Base-by-base conservation (phyloP, 2,329 filamentous ascomycete species). In the Aspergillus sp. region DNA sequence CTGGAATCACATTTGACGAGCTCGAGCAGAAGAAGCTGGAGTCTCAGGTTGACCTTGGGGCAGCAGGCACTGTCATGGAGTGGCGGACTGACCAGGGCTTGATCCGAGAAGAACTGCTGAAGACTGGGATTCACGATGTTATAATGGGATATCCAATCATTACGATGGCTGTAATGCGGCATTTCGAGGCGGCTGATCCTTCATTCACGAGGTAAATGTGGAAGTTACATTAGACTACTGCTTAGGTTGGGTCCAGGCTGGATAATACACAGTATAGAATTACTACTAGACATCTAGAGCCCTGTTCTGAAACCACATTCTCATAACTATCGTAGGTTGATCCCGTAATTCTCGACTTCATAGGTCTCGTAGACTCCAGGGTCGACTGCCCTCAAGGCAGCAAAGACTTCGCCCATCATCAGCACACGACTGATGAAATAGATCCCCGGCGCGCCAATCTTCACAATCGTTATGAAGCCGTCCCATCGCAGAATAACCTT, bases 81-180 rank as follows among this genome's bases (percentile, higher is more conserved):
- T 59, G 57, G 57, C 35, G 21, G n/a, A 56, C 52, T 6, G 31
- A 40, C 9, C 15, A 56, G 17, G 57, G 57, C 1, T n/a, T 59
- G 2, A 52, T 56, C n/a, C 48, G 57, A 4, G 52, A 56, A 25
- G 52, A 59, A 41, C 52, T 59, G 3, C 48, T 59, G 5, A 59
- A 59, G 43, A 56, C 35, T 5, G 57, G 57, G 2, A 25, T 59
- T 21, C 57, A 59, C 21, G 57, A 59, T 56, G 48, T 52, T 31
- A 41, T 59, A 3, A 56, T 59, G 48, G 57, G 57, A 4, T 52
- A 59, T 33, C 43, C 57, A 2, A 27, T 59, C 5, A n/a, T 56
- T 8, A 56, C 57, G 14, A 59, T 59, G 52, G 57, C 52, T 14
- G 57, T 59, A 3, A 56, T 59, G 57, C 53, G 57, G 5, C 49